Evolutionary conservation across 495 filamentous ascomycete genomes (phyloP).

Genomic region (Penicillium cinerascens): DNA sequence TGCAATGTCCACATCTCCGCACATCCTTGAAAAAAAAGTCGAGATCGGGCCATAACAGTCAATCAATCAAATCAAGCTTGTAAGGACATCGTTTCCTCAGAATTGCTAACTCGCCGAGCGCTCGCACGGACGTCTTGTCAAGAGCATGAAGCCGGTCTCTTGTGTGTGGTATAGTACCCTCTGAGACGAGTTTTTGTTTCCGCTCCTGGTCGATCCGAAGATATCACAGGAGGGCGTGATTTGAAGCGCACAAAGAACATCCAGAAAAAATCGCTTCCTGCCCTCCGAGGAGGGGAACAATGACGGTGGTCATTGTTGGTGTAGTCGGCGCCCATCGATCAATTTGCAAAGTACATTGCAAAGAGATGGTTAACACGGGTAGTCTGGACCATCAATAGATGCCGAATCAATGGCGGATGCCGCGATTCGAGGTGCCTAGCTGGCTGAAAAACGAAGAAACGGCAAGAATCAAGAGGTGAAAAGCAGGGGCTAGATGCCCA

Average conservation of each 20-base stretch:
- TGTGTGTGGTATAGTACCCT: constrained; percentile 75
- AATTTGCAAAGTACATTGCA: constrained; percentile 47
- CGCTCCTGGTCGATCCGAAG: constrained; percentile 48
- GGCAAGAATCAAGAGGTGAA: constrained; percentile 27
- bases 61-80: constrained; percentile 36
- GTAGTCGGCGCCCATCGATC: constrained; percentile 65
- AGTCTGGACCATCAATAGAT: constrained; percentile 52
- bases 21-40: constrained; percentile 13
- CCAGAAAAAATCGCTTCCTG: constrained; percentile 71
- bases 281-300: constrained; percentile 39
- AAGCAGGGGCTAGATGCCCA: constrained; percentile 43
- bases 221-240: constrained; percentile 52
- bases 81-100: constrained; percentile 30
- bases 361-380: constrained; percentile 75
- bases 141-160: constrained; percentile 37
- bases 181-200: constrained; percentile 87
- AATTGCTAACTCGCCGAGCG: constrained; percentile 11
- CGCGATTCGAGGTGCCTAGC: constrained; percentile 45
- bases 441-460: constrained; percentile 30
- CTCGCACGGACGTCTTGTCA: not conserved
- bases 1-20: constrained; percentile 14
- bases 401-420: constrained; percentile 51
- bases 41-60: constrained; percentile 36
- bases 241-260: constrained; percentile 76
- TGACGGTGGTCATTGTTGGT: constrained; percentile 23